Conservation (phyloP, 1,139 yeast genomes). For the Kazachstania sp. region DNA sequence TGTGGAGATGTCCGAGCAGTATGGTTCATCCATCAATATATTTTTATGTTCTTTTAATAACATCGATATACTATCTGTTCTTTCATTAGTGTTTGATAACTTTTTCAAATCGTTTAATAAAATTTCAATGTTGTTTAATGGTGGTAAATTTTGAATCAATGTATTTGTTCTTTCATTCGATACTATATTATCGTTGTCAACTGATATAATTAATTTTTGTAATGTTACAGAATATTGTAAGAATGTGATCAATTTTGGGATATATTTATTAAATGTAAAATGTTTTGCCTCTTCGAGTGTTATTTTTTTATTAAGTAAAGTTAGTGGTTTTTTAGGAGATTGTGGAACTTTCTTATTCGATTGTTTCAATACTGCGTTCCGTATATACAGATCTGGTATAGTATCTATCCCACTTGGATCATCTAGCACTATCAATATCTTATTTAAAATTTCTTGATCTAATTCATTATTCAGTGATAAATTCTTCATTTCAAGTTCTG, state of each 20-base stretch:
- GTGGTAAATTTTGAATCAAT: constrained; percentile 9
- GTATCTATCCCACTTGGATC: constrained; percentile 33
- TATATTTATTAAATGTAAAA: constrained; percentile 27
- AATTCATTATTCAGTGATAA: constrained; percentile 27
- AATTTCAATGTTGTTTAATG: constrained; percentile 12
- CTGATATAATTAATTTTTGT: constrained; percentile 11
- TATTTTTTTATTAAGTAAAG: constrained; percentile 30
- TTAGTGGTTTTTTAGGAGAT: constrained; percentile 29
- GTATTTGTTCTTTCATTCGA: constrained; percentile 1
- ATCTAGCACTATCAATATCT: constrained; percentile 27
- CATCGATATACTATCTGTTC: constrained; percentile 2
- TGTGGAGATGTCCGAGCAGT: constrained; percentile 24
- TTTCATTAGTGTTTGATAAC: constrained; percentile 2
- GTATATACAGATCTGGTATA: constrained; percentile 34
- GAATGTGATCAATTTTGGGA: constrained; percentile 24
- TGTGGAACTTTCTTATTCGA: constrained; percentile 25
- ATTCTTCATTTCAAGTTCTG: constrained; percentile 29
- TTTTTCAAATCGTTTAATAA: constrained; percentile 5
- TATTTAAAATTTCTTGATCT: constrained; percentile 27
- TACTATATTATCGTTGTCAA: constrained; percentile 3
- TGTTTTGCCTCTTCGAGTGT: constrained; percentile 27
- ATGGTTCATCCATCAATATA: constrained; percentile 17
- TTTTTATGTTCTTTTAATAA: constrained; percentile 20
- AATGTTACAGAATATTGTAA: constrained; percentile 19
- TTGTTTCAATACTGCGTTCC: constrained; percentile 31